phyloP scores from a whole-genome alignment of 2,329 filamentous ascomycete genomes.

The Stemphylium beticola region DNA sequence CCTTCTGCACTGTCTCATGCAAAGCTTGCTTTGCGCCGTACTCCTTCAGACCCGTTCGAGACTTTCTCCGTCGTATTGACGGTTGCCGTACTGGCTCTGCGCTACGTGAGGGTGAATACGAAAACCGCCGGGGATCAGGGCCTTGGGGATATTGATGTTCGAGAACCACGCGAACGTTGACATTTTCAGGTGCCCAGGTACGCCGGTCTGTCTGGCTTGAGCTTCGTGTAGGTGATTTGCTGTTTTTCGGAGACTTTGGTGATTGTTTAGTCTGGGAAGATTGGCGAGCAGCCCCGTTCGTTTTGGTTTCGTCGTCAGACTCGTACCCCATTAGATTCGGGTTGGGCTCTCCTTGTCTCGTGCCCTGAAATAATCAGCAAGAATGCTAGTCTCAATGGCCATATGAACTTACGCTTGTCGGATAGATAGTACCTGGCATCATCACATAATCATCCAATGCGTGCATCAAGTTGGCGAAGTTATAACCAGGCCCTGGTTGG shows the following conservation, averaged over 20 bases:
- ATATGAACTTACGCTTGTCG: conserved; percentile 29
- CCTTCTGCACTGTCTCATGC: conserved; percentile 26
- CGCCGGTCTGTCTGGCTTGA: conserved; percentile 14
- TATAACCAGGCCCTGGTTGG: conserved; percentile 49
- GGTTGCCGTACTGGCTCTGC: conserved; percentile 24
- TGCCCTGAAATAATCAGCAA: conserved; percentile 11
- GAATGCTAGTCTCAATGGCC: background rate
- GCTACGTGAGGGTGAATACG: conserved; percentile 23
- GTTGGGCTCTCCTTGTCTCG: conserved; percentile 7
- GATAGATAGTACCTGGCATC: conserved; percentile 53
- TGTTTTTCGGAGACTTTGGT: conserved; percentile 7
- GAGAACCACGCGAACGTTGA: conserved; percentile 38
- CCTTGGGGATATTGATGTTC: conserved; percentile 29
- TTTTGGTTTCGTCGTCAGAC: conserved; percentile 4
- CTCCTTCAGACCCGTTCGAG: conserved; percentile 33
- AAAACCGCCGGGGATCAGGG: conserved; percentile 26
- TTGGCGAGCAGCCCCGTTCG: conserved; percentile 12
- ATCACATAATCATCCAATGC: conserved; percentile 54
- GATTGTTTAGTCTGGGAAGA: conserved; percentile 9
- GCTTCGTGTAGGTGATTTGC: conserved; percentile 4
- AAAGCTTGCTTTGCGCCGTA: conserved; percentile 31
- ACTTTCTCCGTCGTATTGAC: conserved; percentile 34
- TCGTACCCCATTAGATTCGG: conserved; percentile 2
- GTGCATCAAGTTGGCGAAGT: conserved; percentile 52
- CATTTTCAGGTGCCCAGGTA: conserved; percentile 33